Percentiles rank a stretch among this genome's conserved stretches.
phyloP scores from a whole-genome alignment of 306 rosid species.

The Glycine tomentella region DNA sequence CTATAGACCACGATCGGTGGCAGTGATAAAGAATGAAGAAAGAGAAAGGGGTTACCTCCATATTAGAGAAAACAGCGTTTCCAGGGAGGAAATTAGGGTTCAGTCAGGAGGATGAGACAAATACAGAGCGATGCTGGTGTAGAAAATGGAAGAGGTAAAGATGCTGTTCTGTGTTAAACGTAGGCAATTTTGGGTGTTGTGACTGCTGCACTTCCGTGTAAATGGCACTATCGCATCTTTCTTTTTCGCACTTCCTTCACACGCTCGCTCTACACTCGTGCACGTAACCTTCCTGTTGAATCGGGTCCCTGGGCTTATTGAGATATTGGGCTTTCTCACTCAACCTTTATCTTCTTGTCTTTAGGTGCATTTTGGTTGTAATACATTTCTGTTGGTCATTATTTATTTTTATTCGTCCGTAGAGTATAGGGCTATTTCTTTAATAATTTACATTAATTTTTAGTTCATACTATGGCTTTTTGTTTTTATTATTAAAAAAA shows the following conservation, averaged over 20 bases:
- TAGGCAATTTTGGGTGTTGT: too few species aligned
- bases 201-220: neutral
- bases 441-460: too few species aligned
- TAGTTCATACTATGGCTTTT: too few species aligned
- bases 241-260: neutral
- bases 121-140: neutral
- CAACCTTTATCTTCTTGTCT: too few species aligned
- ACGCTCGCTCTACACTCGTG: neutral
- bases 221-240: neutral
- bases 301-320: too few species aligned
- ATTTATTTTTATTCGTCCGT: too few species aligned
- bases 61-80: conserved; percentile 52
- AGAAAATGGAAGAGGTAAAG: neutral
- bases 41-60: conserved; percentile 68
- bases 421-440: too few species aligned
- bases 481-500: too few species aligned
- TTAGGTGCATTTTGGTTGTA: too few species aligned
- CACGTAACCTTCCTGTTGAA: too few species aligned
- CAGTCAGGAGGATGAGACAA: neutral
- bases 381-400: too few species aligned
- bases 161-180: neutral
- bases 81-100: conserved; percentile 53
- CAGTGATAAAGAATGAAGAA: neutral
- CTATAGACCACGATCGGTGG: neutral
- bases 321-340: too few species aligned